A percentile compares a stretch with the other conserved stretches of the same genome.
Conservation (phyloP, 352 stramenopile genomes). For the Phytophthora rubi region DNA sequence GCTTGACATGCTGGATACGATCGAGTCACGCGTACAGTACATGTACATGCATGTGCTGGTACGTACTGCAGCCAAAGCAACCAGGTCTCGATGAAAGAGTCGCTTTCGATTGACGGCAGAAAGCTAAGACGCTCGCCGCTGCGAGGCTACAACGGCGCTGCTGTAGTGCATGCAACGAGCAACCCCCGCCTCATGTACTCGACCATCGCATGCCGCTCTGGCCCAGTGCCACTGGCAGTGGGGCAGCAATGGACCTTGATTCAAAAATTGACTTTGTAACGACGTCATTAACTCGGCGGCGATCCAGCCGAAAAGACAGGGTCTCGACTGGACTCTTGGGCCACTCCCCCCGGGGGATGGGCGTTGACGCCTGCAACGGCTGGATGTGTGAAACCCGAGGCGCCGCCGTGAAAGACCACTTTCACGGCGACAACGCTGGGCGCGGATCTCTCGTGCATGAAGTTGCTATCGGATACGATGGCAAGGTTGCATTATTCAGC, state of each 20-base stretch:
- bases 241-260: background rate
- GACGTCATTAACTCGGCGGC: background rate
- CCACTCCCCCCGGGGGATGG: constrained; percentile 1
- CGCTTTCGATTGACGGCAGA: background rate
- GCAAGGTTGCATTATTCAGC: too few species aligned
- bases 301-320: background rate
- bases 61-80: background rate
- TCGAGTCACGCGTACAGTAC: background rate
- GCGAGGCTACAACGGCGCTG: background rate
- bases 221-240: too few species aligned
- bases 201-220: background rate
- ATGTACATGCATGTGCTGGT: too few species aligned
- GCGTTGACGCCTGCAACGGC: background rate
- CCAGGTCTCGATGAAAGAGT: background rate
- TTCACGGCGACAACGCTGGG: too few species aligned
- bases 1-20: background rate
- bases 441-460: background rate
- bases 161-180: background rate
- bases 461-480: too few species aligned
- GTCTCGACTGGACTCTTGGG: background rate
- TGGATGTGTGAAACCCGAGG: background rate
- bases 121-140: background rate
- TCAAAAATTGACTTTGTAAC: constrained; percentile 1
- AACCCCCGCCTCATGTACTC: background rate
- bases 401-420: background rate